phyloP scores from a whole-genome alignment of 345 rosid genomes.

The Mangifera indica region DNA sequence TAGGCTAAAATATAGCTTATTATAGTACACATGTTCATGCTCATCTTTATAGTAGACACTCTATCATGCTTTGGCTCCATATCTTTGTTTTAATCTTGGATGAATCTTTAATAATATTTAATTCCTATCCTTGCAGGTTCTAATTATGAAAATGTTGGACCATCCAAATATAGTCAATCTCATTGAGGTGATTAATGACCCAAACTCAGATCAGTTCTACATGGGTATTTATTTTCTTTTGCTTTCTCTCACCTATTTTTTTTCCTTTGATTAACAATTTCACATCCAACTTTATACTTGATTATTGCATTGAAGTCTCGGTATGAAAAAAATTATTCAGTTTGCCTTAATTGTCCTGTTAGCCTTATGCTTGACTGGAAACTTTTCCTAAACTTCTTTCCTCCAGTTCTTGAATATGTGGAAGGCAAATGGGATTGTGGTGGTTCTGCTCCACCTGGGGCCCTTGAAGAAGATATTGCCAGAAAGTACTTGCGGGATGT shows the following conservation, averaged over 20 bases:
- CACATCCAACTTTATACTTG: neutral
- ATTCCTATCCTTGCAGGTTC: conserved; percentile 51
- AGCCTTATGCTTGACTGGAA: conserved; percentile 16
- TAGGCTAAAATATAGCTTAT: neutral
- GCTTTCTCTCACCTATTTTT: neutral
- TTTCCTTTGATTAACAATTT: neutral
- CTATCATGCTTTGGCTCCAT: neutral
- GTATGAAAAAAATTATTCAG: neutral
- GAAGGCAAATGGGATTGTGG: conserved; percentile 82
- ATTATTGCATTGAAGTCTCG: neutral
- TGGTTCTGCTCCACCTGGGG: conserved; percentile 60
- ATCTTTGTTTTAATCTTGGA: neutral
- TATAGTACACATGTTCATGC: neutral
- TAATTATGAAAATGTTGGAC: conserved; percentile 88
- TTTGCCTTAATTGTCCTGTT: neutral
- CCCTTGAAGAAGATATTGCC: conserved; percentile 72
- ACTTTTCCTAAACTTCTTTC: conserved; percentile 9
- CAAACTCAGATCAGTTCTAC: conserved; percentile 89
- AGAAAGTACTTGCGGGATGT: conserved; percentile 84
- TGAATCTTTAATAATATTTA: neutral
- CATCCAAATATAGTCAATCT: conserved; percentile 99
- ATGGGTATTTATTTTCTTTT: conserved; percentile 61
- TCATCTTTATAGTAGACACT: neutral
- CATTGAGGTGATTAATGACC: conserved; percentile 97
- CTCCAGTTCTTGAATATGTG: conserved; percentile 88